Conservation (phyloP, 805 yeast genomes). For the Wickerhamomyces hampshirensis region DNA sequence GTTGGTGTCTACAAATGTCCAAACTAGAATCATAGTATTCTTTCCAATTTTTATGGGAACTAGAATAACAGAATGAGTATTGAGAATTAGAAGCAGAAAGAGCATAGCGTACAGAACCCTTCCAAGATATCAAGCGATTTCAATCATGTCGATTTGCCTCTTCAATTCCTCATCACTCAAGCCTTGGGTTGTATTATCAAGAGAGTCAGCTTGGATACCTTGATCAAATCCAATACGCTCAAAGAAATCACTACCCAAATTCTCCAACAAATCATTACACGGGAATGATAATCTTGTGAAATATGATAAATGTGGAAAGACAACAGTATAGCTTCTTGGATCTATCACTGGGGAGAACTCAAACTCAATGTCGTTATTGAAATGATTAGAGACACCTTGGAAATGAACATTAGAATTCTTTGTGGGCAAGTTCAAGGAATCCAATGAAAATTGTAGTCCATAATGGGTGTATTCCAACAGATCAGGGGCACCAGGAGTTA, state of each 20-base stretch:
- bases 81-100: neutral
- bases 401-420: conserved; percentile 14
- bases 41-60: too few species aligned
- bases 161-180: neutral
- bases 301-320: conserved; percentile 17
- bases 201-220: neutral
- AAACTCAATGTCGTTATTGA: conserved; percentile 3
- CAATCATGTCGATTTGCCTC: neutral
- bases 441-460: conserved; percentile 29
- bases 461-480: conserved; percentile 24
- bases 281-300: conserved; percentile 18
- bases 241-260: neutral
- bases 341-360: conserved; percentile 4
- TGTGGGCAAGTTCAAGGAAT: conserved; percentile 33
- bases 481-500: neutral
- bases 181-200: neutral
- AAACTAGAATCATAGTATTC: too few species aligned
- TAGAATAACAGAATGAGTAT: too few species aligned
- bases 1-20: too few species aligned
- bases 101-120: neutral
- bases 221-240: neutral
- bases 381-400: conserved; percentile 13
- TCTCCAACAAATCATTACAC: conserved; percentile 11
- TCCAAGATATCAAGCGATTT: neutral
- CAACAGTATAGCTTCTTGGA: conserved; percentile 7